Conservation (phyloP, 202 grass and related monocot species). For the Musa balbisiana region DNA sequence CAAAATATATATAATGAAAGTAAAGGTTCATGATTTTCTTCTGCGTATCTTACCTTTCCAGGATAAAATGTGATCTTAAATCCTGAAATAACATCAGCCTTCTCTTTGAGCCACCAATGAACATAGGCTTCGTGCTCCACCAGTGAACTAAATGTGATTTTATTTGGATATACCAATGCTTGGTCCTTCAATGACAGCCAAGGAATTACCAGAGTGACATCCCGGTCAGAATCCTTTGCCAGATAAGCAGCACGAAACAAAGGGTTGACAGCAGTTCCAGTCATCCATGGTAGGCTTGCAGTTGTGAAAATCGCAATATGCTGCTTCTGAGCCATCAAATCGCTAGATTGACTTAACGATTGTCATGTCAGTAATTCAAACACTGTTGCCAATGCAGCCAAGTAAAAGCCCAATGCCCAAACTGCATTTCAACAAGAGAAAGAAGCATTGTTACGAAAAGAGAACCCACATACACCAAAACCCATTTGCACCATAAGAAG, state of each 20-base stretch:
- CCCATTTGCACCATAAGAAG: neutral
- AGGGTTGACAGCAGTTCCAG: constrained; percentile 84
- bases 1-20: neutral
- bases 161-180: constrained; percentile 71
- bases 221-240: constrained; percentile 36
- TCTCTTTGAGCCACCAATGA: constrained; percentile 69
- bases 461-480: neutral
- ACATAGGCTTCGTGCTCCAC: constrained; percentile 65
- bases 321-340: constrained; percentile 47
- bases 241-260: constrained; percentile 86
- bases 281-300: constrained; percentile 94
- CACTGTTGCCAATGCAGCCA: neutral
- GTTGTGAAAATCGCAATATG: constrained; percentile 80
- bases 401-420: neutral
- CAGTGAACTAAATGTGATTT: constrained; percentile 54
- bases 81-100: constrained; percentile 32
- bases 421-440: neutral
- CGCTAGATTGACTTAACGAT: neutral
- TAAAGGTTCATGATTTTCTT: neutral
- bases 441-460: neutral
- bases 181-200: constrained; percentile 76
- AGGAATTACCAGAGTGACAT: constrained; percentile 73
- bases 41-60: constrained; percentile 45
- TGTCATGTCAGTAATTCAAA: neutral
- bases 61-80: constrained; percentile 81